Conservation (phyloP, 208 protist genomes). For the Novymonas esmeraldas region DNA sequence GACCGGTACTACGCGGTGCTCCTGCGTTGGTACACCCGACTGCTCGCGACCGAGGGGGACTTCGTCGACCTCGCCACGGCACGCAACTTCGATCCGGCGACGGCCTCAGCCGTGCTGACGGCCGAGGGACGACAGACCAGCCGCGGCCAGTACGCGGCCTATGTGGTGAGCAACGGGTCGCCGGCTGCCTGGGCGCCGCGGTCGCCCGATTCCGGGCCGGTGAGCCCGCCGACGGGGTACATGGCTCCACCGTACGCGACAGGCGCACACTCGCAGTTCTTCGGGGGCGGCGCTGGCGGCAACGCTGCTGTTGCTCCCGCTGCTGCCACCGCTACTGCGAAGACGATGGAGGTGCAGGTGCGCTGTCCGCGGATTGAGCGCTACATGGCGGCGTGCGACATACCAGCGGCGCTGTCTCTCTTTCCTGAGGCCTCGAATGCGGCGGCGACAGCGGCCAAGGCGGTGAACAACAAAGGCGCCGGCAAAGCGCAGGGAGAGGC, state of each 20-base stretch:
- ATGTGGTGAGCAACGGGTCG: background rate
- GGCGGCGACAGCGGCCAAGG: background rate
- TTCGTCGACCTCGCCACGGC: conserved; percentile 27
- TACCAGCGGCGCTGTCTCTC: conserved; percentile 1
- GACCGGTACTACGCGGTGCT: conserved; percentile 29
- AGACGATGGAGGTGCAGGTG: conserved; percentile 37
- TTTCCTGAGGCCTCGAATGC: background rate
- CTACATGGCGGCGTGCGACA: conserved; percentile 23
- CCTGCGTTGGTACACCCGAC: conserved; percentile 59
- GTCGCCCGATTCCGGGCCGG: background rate
- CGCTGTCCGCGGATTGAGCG: conserved; percentile 38
- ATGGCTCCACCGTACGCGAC: background rate
- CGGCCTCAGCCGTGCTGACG: background rate
- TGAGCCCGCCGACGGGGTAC: background rate
- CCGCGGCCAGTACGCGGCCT: no score
- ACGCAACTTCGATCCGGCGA: background rate
- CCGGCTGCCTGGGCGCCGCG: background rate
- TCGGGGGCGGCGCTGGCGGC: conserved; percentile 6
- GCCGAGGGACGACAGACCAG: background rate
- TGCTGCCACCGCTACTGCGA: no score
- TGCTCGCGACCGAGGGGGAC: conserved; percentile 40
- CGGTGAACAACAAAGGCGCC: background rate
- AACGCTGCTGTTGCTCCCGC: no score
- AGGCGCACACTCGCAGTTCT: background rate
- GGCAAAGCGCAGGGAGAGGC: background rate